phyloP scores from a whole-genome alignment of 2,329 filamentous ascomycete genomes.

The Colletotrichum truncatum region DNA sequence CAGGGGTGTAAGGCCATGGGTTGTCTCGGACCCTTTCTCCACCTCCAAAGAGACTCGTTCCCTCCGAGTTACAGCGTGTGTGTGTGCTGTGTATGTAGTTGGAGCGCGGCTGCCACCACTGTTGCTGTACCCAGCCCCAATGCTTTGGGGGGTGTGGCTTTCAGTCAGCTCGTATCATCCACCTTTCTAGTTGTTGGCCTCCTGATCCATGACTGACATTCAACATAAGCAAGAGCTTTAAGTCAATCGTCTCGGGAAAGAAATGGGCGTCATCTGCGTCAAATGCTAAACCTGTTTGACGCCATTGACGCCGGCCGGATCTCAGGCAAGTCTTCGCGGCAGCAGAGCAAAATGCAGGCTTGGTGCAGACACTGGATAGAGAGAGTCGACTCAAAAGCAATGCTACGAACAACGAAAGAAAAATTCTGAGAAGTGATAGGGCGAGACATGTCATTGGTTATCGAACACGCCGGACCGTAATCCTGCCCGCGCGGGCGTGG shows the following conservation, averaged over 20 bases:
- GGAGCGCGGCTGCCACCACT: neutral
- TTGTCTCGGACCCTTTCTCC: conserved; percentile 30
- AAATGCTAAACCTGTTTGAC: conserved; percentile 20
- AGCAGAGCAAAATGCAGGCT: neutral
- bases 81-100: neutral
- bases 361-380: conserved; percentile 6
- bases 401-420: conserved; percentile 7
- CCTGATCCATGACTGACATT: conserved; percentile 11
- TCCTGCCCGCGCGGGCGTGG: conserved; percentile 21
- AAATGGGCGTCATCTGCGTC: conserved; percentile 25
- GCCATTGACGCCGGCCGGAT: conserved; percentile 22
- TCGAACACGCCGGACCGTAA: conserved; percentile 14
- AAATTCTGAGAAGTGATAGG: conserved; percentile 30
- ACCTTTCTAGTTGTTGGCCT: conserved; percentile 7
- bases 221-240: conserved; percentile 24
- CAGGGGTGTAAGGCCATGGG: conserved; percentile 24
- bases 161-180: conserved; percentile 11
- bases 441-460: conserved; percentile 27
- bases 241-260: conserved; percentile 21
- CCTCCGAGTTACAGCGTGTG: neutral
- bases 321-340: conserved; percentile 2
- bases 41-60: conserved; percentile 19
- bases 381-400: conserved; percentile 25
- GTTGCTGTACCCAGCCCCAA: conserved; percentile 2
- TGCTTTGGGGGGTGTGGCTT: neutral